phyloP scores from a whole-genome alignment of 2,329 filamentous ascomycete genomes.

The Chaetothyriales sp. region DNA sequence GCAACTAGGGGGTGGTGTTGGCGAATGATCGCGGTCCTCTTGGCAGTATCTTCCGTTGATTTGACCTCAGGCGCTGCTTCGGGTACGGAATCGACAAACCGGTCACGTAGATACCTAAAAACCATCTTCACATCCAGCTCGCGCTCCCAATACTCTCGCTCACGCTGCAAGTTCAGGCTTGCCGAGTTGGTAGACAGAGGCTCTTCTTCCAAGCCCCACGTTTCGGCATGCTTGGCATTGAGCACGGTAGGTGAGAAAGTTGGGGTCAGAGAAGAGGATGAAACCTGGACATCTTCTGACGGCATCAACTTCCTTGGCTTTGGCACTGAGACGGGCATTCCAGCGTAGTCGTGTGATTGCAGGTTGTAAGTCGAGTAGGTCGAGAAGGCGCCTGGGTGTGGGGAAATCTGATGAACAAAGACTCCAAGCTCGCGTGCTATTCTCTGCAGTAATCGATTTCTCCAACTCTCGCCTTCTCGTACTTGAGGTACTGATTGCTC shows the following conservation, averaged over 20 bases:
- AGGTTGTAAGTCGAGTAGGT: slow-evolving; percentile 48
- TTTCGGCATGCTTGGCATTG: slow-evolving; percentile 39
- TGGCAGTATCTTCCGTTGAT: slow-evolving; percentile 49
- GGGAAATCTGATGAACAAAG: slow-evolving; percentile 68
- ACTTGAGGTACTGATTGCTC: slow-evolving; percentile 6
- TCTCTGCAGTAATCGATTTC: slow-evolving; percentile 64
- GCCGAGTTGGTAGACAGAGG: slow-evolving; percentile 29
- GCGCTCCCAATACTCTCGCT: slow-evolving; percentile 78
- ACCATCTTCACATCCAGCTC: slow-evolving; percentile 84
- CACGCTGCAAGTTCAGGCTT: slow-evolving; percentile 34
- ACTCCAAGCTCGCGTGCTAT: slow-evolving; percentile 78
- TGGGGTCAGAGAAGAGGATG: slow-evolving; percentile 20
- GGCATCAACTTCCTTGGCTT: slow-evolving; percentile 19
- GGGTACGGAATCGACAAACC: slow-evolving; percentile 42
- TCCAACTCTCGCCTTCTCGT: slow-evolving; percentile 41
- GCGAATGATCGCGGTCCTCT: slow-evolving; percentile 69
- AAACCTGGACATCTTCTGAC: slow-evolving; percentile 18
- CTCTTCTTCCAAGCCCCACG: slow-evolving; percentile 55
- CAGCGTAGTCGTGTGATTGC: slow-evolving; percentile 57
- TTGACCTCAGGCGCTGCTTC: slow-evolving; percentile 29
- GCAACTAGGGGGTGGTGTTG: slow-evolving; percentile 75
- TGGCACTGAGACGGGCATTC: slow-evolving; percentile 45
- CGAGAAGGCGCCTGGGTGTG: slow-evolving; percentile 78
- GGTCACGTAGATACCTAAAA: slow-evolving; percentile 70
- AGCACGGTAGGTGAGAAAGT: slow-evolving; percentile 39